A percentile compares a stretch with the other conserved stretches of the same genome.
Evolutionary conservation across 495 filamentous ascomycete genomes (phyloP).

Genomic region (Evernia prunastri): DNA sequence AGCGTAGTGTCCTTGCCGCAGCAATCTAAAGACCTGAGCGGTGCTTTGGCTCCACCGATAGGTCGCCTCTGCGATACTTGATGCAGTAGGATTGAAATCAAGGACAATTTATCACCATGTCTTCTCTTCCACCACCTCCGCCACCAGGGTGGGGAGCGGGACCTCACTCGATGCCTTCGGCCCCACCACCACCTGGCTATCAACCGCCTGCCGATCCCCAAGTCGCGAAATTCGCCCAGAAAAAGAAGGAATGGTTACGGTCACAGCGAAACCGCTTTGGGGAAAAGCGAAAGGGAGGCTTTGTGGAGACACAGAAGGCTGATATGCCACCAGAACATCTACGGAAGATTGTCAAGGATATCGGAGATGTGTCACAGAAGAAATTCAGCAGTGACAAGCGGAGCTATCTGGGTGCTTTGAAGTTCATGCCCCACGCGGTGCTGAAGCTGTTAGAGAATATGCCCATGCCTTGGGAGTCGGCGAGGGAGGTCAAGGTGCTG

Average conservation of each 20-base stretch:
- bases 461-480: constrained; percentile 99
- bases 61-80: background rate
- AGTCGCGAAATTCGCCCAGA: constrained; percentile 90
- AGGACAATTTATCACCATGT: constrained; percentile 51
- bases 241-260: constrained; percentile 98
- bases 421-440: constrained; percentile 99
- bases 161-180: constrained; percentile 66
- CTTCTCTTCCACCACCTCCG: constrained; percentile 70
- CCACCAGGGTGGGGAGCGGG: constrained; percentile 70
- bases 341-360: constrained; percentile 96
- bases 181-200: constrained; percentile 86
- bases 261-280: constrained; percentile 88
- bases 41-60: constrained; percentile 2
- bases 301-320: constrained; percentile 95
- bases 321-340: constrained; percentile 99
- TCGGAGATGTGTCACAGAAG: constrained; percentile 98
- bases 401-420: constrained; percentile 92
- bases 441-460: constrained; percentile 98
- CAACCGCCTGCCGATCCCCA: constrained; percentile 78
- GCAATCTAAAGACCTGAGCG: background rate
- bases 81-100: constrained; percentile 1
- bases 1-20: background rate
- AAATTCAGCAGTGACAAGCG: constrained; percentile 99
- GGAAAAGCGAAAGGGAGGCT: constrained; percentile 93
- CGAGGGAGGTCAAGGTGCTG: constrained; percentile 91